Evolutionary conservation across 768 basidiomycete species (phyloP).

Genomic region (Serendipita vermifera): DNA sequence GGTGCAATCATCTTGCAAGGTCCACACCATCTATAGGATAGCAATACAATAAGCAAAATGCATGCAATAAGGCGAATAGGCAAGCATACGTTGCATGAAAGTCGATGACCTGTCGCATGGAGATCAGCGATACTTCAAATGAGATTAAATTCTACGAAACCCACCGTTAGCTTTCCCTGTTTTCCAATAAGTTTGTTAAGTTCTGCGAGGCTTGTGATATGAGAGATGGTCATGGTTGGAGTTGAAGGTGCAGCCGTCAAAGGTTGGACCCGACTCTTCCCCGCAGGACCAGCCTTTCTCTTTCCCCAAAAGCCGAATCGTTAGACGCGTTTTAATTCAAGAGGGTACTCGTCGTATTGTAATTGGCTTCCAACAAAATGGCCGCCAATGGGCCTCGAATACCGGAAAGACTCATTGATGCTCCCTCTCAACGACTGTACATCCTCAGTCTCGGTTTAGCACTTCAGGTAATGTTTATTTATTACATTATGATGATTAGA

Average conservation of each 20-base stretch:
- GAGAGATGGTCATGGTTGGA: not conserved
- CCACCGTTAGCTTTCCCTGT: not conserved
- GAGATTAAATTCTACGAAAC: too few relatives aligned
- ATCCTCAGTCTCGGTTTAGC: conserved; percentile 60
- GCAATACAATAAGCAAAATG: not conserved
- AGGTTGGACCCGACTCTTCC: not conserved
- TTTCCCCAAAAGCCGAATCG: not conserved
- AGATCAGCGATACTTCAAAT: not conserved
- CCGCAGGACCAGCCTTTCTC: not conserved
- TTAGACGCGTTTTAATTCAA: not conserved
- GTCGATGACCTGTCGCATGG: not conserved
- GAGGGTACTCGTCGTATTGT: too few relatives aligned
- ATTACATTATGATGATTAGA: not conserved
- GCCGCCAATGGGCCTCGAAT: conserved; percentile 36
- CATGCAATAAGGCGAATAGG: not conserved
- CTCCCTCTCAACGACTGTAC: conserved; percentile 70
- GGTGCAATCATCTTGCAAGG: conserved; percentile 9
- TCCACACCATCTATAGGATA: not conserved
- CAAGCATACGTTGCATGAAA: conserved; percentile 5
- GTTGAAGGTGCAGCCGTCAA: not conserved
- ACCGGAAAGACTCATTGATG: conserved; percentile 58
- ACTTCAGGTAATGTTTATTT: conserved; percentile 45
- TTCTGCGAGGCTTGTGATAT: not conserved
- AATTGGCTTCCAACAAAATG: too few relatives aligned
- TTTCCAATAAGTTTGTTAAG: not conserved